Conservation (phyloP, 495 filamentous ascomycete genomes). For the Podospora sp. region DNA sequence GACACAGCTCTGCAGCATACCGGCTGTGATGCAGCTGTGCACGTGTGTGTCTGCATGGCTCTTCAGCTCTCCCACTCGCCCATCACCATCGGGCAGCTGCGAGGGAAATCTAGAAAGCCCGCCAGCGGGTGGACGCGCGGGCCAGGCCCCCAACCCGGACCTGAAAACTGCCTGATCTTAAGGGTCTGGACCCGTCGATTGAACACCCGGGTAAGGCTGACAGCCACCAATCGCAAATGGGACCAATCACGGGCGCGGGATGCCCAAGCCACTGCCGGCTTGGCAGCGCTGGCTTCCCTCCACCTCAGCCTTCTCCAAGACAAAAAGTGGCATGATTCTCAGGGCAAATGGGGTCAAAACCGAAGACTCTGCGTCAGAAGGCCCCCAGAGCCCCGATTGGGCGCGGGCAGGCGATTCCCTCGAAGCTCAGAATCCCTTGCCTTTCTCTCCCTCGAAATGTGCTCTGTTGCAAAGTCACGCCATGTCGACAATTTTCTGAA, state of each 20-base stretch:
- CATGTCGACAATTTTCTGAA: constrained; percentile 29
- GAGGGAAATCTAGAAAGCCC: constrained; percentile 21
- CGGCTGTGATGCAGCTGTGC: neutral
- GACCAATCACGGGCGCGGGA: constrained; percentile 24
- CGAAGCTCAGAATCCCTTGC: constrained; percentile 8
- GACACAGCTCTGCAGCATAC: neutral
- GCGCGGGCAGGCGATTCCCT: constrained; percentile 13
- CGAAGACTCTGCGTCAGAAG: constrained; percentile 34
- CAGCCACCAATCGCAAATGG: constrained; percentile 19
- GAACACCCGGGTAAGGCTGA: constrained; percentile 29
- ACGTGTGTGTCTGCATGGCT: neutral
- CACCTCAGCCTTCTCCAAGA: constrained; percentile 29
- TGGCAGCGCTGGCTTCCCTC: constrained; percentile 28
- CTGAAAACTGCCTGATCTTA: constrained; percentile 16
- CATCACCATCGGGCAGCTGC: neutral
- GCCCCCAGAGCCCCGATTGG: constrained; percentile 33
- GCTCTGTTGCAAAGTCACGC: constrained; percentile 31
- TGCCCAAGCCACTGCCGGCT: constrained; percentile 37
- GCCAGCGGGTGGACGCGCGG: neutral
- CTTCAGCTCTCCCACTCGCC: neutral
- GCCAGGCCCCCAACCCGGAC: neutral
- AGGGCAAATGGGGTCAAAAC: constrained; percentile 37
- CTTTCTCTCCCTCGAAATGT: neutral
- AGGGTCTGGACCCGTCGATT: constrained; percentile 25
- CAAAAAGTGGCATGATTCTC: constrained; percentile 43